Conservation (phyloP, 257 asterid genomes). For the Petunia secreta region DNA sequence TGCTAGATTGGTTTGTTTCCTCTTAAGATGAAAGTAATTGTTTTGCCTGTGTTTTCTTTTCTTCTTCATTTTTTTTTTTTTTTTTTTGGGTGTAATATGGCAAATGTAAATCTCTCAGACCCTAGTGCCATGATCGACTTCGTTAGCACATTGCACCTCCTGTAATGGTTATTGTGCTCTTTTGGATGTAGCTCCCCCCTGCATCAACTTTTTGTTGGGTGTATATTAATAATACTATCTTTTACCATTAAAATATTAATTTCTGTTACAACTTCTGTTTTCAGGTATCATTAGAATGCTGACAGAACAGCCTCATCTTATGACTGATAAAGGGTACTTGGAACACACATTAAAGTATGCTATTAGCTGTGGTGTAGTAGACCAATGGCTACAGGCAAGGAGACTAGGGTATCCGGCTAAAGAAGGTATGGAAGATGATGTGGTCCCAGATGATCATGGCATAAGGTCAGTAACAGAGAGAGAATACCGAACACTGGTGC, state of each 20-base stretch:
- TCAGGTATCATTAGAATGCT: slow-evolving; percentile 82
- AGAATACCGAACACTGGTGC: slow-evolving; percentile 71
- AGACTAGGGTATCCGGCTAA: slow-evolving; percentile 79
- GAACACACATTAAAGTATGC: slow-evolving; percentile 73
- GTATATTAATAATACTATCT: too few relatives aligned
- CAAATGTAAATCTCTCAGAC: too few relatives aligned
- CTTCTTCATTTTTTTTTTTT: not conserved
- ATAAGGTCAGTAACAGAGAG: slow-evolving; percentile 73
- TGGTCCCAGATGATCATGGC: slow-evolving; percentile 70
- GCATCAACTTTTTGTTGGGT: too few relatives aligned
- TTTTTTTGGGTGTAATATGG: too few relatives aligned
- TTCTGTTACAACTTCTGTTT: slow-evolving; percentile 13
- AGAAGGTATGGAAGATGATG: slow-evolving; percentile 80
- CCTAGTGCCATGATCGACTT: too few relatives aligned
- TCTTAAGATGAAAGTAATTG: not conserved
- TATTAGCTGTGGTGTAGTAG: slow-evolving; percentile 80
- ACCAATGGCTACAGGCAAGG: slow-evolving; percentile 84
- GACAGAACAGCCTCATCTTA: slow-evolving; percentile 72
- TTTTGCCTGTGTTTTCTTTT: not conserved
- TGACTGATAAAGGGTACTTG: slow-evolving; percentile 67
- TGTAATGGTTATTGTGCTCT: too few relatives aligned
- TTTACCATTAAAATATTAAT: not conserved
- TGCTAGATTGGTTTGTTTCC: not conserved
- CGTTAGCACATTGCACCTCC: too few relatives aligned
- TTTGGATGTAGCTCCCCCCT: too few relatives aligned